Evolutionary conservation across 2,329 filamentous ascomycete genomes (phyloP).

Genomic region (Botryotinia narcissicola): DNA sequence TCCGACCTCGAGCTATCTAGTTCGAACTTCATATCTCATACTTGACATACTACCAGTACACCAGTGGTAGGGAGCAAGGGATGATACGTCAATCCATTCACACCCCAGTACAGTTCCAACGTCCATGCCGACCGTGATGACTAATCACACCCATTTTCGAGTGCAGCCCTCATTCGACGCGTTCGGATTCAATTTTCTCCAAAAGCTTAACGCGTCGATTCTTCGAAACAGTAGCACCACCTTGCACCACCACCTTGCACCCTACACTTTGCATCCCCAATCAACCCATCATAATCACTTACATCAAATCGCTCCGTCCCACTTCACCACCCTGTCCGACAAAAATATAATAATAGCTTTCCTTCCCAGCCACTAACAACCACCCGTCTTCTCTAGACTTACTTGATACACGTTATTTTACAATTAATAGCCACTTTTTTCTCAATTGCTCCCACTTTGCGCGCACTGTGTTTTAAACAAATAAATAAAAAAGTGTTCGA

Average conservation of each 20-base stretch:
- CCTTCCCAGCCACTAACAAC: conserved; percentile 12
- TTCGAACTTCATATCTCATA: neutral
- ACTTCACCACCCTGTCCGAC: conserved; percentile 12
- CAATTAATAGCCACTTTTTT: conserved; percentile 10
- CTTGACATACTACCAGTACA: neutral
- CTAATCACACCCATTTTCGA: neutral
- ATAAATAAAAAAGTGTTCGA: conserved; percentile 22
- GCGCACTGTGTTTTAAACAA: neutral
- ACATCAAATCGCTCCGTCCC: conserved; percentile 7
- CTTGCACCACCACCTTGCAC: neutral
- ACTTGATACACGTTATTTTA: conserved; percentile 2
- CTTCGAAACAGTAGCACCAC: neutral
- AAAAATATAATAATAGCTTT: conserved; percentile 11
- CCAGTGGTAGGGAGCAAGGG: neutral
- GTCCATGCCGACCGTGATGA: neutral
- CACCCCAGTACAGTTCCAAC: neutral
- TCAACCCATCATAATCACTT: conserved; percentile 4
- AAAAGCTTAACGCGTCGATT: conserved; percentile 12
- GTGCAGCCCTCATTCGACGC: neutral
- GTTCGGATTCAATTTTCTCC: neutral
- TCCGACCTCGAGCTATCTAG: neutral
- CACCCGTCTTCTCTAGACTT: neutral
- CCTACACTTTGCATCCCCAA: neutral
- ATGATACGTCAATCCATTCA: neutral
- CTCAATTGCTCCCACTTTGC: conserved; percentile 12